A percentile compares a stretch with the other conserved stretches of the same genome.
These are phyloP conservation scores for Elongisporangium anandrum DNA, from an alignment of 352 stramenopile species.

Conservation along the genomic window DNA sequence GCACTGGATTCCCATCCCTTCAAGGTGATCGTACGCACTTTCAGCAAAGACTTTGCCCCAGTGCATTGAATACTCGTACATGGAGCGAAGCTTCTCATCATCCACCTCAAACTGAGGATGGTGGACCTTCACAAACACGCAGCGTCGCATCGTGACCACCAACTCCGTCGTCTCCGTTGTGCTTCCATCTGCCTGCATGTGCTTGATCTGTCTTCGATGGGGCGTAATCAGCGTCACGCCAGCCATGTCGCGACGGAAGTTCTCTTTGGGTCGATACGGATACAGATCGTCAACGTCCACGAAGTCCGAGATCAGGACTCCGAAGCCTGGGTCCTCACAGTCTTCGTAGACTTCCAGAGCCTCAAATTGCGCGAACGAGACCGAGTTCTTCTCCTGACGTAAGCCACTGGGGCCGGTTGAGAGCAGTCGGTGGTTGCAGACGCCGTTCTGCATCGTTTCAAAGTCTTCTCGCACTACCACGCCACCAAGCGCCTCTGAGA, in stretches of 20 bases:
- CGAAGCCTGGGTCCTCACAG: slow-evolving; percentile 11
- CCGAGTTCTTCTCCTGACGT: slow-evolving; percentile 11
- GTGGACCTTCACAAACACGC: slow-evolving; percentile 27
- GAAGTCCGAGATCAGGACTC: slow-evolving; percentile 28
- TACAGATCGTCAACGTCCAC: slow-evolving; percentile 29
- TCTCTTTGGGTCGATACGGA: slow-evolving; percentile 20
- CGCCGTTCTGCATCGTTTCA: slow-evolving; percentile 16
- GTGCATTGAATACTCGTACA: not conserved
- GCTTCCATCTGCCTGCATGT: not conserved
- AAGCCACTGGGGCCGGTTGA: slow-evolving; percentile 3
- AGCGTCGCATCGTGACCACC: slow-evolving; percentile 24
- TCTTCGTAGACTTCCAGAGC: slow-evolving; percentile 5
- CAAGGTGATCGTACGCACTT: not conserved
- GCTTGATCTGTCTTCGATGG: not conserved
- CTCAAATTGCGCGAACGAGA: slow-evolving; percentile 27
- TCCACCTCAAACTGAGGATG: slow-evolving; percentile 14
- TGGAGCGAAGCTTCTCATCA: not conserved
- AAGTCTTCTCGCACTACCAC: slow-evolving; percentile 37
- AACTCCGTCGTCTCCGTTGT: slow-evolving; percentile 2
- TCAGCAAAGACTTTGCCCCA: not conserved
- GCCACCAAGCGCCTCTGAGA: slow-evolving; percentile 25
- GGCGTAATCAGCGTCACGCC: slow-evolving; percentile 19
- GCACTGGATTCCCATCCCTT: not conserved
- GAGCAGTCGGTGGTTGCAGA: slow-evolving; percentile 22
- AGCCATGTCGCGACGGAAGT: slow-evolving; percentile 20